These are phyloP conservation scores for Arthrobotrys entomopaga DNA, from an alignment of 2,329 filamentous ascomycete species.

Conservation along the genomic window DNA sequence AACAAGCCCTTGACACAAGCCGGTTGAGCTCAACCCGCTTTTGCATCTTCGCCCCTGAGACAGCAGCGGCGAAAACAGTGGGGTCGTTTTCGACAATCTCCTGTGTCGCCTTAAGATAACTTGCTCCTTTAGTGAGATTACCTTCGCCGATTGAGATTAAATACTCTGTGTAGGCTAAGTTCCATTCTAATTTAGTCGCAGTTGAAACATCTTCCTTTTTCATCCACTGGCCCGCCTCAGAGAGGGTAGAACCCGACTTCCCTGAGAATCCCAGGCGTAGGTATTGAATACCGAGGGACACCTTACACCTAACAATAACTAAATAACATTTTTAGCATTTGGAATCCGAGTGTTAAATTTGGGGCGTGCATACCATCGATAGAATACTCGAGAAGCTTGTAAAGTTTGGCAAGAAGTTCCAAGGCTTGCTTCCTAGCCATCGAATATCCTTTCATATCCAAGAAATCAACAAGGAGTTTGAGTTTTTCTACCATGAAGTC, in stretches of 20 bases:
- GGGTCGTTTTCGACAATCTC: conserved; percentile 60
- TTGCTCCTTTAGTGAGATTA: conserved; percentile 71
- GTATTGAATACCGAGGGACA: conserved; percentile 67
- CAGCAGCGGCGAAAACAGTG: conserved; percentile 58
- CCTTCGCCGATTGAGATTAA: conserved; percentile 70
- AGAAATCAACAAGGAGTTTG: conserved; percentile 58
- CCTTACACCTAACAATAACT: conserved; percentile 56
- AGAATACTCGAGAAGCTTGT: conserved; percentile 48
- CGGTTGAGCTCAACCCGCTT: conserved; percentile 66
- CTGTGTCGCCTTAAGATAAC: conserved; percentile 52
- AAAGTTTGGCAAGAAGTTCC: conserved; percentile 57
- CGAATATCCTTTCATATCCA: conserved; percentile 58
- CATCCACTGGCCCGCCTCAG: conserved; percentile 68
- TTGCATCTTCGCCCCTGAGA: conserved; percentile 61
- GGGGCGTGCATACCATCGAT: conserved; percentile 30
- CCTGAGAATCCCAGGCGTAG: conserved; percentile 71
- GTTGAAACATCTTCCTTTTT: conserved; percentile 62
- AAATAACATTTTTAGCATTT: background rate
- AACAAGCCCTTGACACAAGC: conserved; percentile 70
- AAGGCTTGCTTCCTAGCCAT: conserved; percentile 57
- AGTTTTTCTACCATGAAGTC: conserved; percentile 56
- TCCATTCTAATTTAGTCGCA: conserved; percentile 68
- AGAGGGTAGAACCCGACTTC: conserved; percentile 69
- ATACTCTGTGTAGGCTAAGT: conserved; percentile 80
- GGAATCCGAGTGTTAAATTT: background rate